Conservation (phyloP, 176 grass and related monocot species). For the Oryza officinalis region DNA sequence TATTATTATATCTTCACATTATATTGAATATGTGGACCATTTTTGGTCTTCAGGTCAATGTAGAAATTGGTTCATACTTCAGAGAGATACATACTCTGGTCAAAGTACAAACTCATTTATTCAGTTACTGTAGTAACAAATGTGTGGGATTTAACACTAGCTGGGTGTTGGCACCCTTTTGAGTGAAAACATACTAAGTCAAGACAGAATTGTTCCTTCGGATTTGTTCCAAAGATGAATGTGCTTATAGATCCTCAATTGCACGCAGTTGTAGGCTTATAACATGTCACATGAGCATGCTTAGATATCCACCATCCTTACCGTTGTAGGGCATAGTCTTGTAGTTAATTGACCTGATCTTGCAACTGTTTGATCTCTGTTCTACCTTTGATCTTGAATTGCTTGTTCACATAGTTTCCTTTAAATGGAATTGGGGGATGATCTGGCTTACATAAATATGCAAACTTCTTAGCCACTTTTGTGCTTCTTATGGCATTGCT, state of each 20-base stretch:
- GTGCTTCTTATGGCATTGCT: constrained; percentile 26
- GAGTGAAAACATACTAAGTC: background rate
- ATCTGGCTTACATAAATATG: constrained; percentile 24
- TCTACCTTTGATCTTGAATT: constrained; percentile 4
- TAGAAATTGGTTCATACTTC: background rate
- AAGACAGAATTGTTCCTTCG: background rate
- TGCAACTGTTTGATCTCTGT: background rate
- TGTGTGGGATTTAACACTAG: background rate
- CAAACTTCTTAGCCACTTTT: constrained; percentile 37
- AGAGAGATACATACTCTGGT: background rate
- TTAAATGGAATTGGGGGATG: background rate
- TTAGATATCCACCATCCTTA: constrained; percentile 10
- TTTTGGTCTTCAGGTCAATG: constrained; percentile 23
- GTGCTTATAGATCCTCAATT: background rate
- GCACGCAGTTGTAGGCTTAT: background rate
- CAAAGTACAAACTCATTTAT: background rate
- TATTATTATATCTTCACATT: constrained; percentile 7
- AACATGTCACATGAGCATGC: background rate
- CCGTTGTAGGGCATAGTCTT: background rate
- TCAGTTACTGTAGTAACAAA: background rate
- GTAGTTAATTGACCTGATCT: constrained; percentile 5
- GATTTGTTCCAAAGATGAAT: constrained; percentile 9
- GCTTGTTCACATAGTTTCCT: constrained; percentile 11
- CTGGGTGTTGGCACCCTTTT: background rate
- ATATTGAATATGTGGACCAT: background rate